These are phyloP conservation scores for Calvatia gigantea DNA, from an alignment of 768 basidiomycete species.

Conservation along the genomic window DNA sequence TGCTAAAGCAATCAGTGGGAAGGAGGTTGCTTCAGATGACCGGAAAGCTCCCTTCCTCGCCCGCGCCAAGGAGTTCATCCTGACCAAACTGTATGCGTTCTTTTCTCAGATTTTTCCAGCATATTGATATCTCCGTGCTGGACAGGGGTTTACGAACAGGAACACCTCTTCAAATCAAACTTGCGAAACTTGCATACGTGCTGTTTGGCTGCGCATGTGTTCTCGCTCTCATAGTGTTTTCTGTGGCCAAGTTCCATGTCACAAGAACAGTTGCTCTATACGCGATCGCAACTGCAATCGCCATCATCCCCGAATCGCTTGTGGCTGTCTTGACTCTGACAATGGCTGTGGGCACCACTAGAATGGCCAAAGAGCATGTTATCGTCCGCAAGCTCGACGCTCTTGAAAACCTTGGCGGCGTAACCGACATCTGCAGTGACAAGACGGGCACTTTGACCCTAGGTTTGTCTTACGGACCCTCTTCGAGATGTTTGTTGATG, in stretches of 20 bases:
- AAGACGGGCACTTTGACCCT: constrained; percentile 62
- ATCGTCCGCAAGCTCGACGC: constrained; percentile 63
- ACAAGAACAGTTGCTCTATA: constrained; percentile 32
- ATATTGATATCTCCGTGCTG: background rate
- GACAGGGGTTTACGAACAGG: constrained; percentile 30
- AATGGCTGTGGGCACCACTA: constrained; percentile 52
- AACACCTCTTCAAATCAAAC: constrained; percentile 35
- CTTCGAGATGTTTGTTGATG: background rate
- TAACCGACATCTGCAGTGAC: constrained; percentile 55
- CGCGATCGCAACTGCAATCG: constrained; percentile 35
- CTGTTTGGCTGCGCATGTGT: constrained; percentile 33
- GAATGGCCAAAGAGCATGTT: constrained; percentile 55
- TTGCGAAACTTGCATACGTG: constrained; percentile 31
- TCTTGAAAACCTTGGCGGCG: constrained; percentile 57
- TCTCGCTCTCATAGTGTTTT: constrained; percentile 34
- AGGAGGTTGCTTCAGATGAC: constrained; percentile 16
- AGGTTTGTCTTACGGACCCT: constrained; percentile 16
- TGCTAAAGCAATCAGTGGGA: constrained; percentile 30
- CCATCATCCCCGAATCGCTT: constrained; percentile 39
- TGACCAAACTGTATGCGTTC: constrained; percentile 24
- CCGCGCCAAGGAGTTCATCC: constrained; percentile 20
- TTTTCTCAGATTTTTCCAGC: background rate
- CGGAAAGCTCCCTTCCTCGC: constrained; percentile 21
- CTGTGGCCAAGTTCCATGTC: constrained; percentile 29
- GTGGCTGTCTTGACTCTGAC: constrained; percentile 53